Evolutionary conservation across 2,329 filamentous ascomycete genomes (phyloP).

Genomic region (Paraconiothyrium brasiliense): DNA sequence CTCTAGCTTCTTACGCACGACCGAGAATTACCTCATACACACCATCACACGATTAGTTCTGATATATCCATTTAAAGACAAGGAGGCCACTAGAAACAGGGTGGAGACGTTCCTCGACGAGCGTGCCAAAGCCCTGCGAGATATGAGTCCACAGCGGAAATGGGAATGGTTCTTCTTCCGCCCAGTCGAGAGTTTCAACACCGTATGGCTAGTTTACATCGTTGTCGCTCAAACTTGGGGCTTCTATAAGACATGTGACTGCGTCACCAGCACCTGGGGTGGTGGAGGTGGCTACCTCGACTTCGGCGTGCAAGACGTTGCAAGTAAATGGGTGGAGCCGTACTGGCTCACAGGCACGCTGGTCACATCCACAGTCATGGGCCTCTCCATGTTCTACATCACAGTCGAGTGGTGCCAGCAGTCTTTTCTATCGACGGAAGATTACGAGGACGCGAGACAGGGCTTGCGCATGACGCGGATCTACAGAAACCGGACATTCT

Average conservation of each 20-base stretch:
- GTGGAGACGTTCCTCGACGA: slow-evolving; percentile 19
- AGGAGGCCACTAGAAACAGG: slow-evolving; percentile 9
- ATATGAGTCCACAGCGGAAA: slow-evolving; percentile 29
- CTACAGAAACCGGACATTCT: slow-evolving; percentile 31
- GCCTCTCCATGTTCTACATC: slow-evolving; percentile 47
- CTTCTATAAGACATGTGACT: slow-evolving; percentile 54
- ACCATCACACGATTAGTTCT: slow-evolving; percentile 17
- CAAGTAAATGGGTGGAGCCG: slow-evolving; percentile 38
- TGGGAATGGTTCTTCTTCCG: slow-evolving; percentile 40
- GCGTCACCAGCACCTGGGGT: slow-evolving; percentile 52
- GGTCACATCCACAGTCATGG: slow-evolving; percentile 42
- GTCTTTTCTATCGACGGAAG: slow-evolving; percentile 47
- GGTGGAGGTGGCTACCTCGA: slow-evolving; percentile 55
- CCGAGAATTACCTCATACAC: slow-evolving; percentile 18
- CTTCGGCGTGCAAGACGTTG: slow-evolving; percentile 40
- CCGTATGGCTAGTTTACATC: slow-evolving; percentile 49
- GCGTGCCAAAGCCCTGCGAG: slow-evolving; percentile 10
- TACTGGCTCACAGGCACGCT: slow-evolving; percentile 48
- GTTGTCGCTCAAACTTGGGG: slow-evolving; percentile 55
- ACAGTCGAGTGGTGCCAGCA: slow-evolving; percentile 52
- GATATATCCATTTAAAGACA: slow-evolving; percentile 19
- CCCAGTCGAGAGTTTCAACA: slow-evolving; percentile 49
- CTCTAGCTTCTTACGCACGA: slow-evolving; percentile 17
- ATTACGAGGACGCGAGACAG: slow-evolving; percentile 36
- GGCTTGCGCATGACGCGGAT: slow-evolving; percentile 39